phyloP scores from a whole-genome alignment of 495 filamentous ascomycete species.

The Aspergillus ostianus region DNA sequence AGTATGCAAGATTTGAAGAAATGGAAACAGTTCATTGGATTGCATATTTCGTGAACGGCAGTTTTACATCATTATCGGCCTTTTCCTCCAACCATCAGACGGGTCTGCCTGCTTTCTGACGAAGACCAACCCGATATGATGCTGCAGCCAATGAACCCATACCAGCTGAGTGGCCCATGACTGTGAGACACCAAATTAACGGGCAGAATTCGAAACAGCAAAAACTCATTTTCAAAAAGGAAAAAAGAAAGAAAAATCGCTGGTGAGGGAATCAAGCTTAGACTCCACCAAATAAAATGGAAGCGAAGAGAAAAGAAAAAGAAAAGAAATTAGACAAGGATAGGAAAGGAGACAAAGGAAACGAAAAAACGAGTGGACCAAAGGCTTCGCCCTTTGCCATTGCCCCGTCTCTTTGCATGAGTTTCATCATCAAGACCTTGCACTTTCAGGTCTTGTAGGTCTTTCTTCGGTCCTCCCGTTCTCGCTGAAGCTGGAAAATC shows the following conservation, averaged over 20 bases:
- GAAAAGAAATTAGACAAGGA: slow-evolving; percentile 21
- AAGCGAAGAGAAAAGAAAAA: slow-evolving; percentile 21
- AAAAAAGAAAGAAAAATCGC: slow-evolving; percentile 1
- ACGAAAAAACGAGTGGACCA: slow-evolving; percentile 19
- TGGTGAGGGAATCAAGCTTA: slow-evolving; percentile 10
- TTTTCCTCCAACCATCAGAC: slow-evolving; percentile 27
- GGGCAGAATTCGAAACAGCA: slow-evolving; percentile 17
- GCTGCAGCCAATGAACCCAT: slow-evolving; percentile 26
- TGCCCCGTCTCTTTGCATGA: slow-evolving; percentile 3
- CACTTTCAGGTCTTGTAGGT: slow-evolving; percentile 19
- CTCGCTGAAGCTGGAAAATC: slow-evolving; percentile 52
- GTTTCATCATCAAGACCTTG: background rate
- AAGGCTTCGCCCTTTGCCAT: slow-evolving; percentile 12
- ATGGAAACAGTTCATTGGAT: slow-evolving; percentile 28
- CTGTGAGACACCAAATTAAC: slow-evolving; percentile 37
- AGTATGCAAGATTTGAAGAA: slow-evolving; percentile 13
- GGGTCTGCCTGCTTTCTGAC: slow-evolving; percentile 24
- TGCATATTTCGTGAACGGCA: slow-evolving; percentile 24
- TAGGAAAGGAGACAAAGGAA: slow-evolving; percentile 19
- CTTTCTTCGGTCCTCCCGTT: slow-evolving; percentile 38
- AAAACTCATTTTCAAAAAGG: slow-evolving; percentile 18
- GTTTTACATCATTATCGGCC: slow-evolving; percentile 14
- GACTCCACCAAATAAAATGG: slow-evolving; percentile 6
- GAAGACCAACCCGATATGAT: slow-evolving; percentile 36
- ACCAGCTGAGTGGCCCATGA: slow-evolving; percentile 17